Evolutionary conservation across 2,329 filamentous ascomycete species (phyloP).

Genomic region (Bipolaris sorokiniana): DNA sequence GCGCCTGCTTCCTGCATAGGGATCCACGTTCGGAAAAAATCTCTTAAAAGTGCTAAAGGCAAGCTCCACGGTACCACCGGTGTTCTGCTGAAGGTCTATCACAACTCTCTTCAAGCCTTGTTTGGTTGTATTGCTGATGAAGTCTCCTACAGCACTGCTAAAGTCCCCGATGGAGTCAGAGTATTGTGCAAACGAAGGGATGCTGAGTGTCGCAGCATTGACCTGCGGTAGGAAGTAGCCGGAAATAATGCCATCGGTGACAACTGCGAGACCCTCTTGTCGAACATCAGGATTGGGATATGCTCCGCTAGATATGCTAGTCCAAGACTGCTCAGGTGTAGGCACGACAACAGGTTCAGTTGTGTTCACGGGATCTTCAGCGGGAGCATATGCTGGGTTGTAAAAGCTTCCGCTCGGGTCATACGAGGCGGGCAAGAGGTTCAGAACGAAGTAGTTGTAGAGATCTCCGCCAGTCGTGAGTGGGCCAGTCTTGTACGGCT

Average conservation of each 20-base stretch:
- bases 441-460: conserved; percentile 54
- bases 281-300: conserved; percentile 32
- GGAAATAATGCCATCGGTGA: conserved; percentile 36
- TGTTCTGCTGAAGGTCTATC: conserved; percentile 66
- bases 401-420: background rate
- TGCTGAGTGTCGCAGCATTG: conserved; percentile 51
- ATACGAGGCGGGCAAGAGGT: conserved; percentile 25
- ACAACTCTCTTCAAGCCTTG: conserved; percentile 61
- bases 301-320: conserved; percentile 20
- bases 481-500: conserved; percentile 30
- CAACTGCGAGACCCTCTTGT: conserved; percentile 27
- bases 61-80: conserved; percentile 55
- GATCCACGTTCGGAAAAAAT: conserved; percentile 54
- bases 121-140: conserved; percentile 53
- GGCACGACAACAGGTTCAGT: background rate
- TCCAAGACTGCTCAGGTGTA: conserved; percentile 21
- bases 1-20: conserved; percentile 53
- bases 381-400: conserved; percentile 10
- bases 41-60: conserved; percentile 53
- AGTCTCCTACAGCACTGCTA: conserved; percentile 40
- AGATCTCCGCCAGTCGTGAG: conserved; percentile 52
- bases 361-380: background rate
- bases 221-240: conserved; percentile 53
- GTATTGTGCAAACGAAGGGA: conserved; percentile 47
- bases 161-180: conserved; percentile 11